A percentile compares a stretch with the other conserved stretches of the same genome.
Conservation (phyloP, 495 filamentous ascomycete genomes). For the Niebla homalea region DNA sequence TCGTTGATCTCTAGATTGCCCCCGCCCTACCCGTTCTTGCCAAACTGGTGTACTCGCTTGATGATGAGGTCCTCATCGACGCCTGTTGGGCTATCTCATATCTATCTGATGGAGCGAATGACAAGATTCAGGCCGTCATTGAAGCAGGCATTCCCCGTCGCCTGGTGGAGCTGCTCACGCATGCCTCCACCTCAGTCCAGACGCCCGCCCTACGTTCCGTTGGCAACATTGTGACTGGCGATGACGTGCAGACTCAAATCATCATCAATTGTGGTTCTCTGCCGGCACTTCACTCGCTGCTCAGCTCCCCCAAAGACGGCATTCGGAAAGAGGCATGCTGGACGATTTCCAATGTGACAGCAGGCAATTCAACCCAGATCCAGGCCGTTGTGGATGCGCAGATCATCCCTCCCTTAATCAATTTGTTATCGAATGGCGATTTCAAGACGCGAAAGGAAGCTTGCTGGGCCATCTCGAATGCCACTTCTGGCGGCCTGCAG, state of each 20-base stretch:
- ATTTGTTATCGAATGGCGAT: constrained; percentile 88
- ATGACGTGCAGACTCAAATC: constrained; percentile 97
- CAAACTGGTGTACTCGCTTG: constrained; percentile 95
- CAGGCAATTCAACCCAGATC: constrained; percentile 95
- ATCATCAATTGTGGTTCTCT: constrained; percentile 98
- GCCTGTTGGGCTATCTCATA: constrained; percentile 99
- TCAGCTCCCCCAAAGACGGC: constrained; percentile 94
- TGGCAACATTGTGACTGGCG: constrained; percentile 97
- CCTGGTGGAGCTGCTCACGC: constrained; percentile 94
- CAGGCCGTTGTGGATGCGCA: constrained; percentile 93
- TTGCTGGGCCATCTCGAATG: constrained; percentile 99
- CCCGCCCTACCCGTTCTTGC: constrained; percentile 93
- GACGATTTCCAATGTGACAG: constrained; percentile 99
- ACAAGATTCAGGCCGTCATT: constrained; percentile 99
- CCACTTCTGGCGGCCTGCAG: constrained; percentile 92
- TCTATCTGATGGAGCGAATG: constrained; percentile 95
- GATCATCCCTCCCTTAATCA: constrained; percentile 91
- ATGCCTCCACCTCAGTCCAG: constrained; percentile 97
- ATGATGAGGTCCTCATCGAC: constrained; percentile 97
- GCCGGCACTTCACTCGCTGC: constrained; percentile 76
- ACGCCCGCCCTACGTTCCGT: constrained; percentile 95
- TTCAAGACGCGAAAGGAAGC: constrained; percentile 99
- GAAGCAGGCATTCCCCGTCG: constrained; percentile 96
- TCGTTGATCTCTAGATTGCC: constrained; percentile 50
- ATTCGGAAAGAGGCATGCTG: constrained; percentile 99